phyloP scores from a whole-genome alignment of 768 basidiomycete genomes.

The Exsudoporus frostii region DNA sequence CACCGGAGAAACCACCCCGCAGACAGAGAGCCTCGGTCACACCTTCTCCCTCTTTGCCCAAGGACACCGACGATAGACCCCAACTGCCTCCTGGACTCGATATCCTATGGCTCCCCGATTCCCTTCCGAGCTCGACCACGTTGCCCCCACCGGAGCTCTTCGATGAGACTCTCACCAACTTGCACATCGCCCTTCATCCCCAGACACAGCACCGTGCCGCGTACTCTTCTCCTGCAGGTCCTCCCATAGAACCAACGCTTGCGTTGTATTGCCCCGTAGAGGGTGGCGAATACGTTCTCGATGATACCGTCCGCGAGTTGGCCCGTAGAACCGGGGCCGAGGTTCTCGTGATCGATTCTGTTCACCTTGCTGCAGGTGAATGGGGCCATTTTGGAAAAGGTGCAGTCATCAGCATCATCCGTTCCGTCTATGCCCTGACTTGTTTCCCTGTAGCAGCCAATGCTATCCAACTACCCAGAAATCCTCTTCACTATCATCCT shows the following conservation, averaged over 20 bases:
- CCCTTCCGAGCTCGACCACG: constrained; percentile 21
- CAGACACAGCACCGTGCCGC: constrained; percentile 75
- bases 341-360: constrained; percentile 78
- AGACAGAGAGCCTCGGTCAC: constrained; percentile 12
- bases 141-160: constrained; percentile 75
- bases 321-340: constrained; percentile 74
- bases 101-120: constrained; percentile 64
- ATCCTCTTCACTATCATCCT: constrained; percentile 69
- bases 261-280: constrained; percentile 79
- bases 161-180: constrained; percentile 70
- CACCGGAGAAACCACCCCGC: constrained; percentile 27
- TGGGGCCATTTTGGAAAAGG: constrained; percentile 84
- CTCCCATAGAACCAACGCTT: constrained; percentile 74
- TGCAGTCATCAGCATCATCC: constrained; percentile 22
- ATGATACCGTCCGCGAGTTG: constrained; percentile 74
- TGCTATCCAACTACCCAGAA: constrained; percentile 62
- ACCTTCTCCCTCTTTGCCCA: constrained; percentile 1
- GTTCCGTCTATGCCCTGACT: constrained; percentile 6
- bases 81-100: constrained; percentile 55
- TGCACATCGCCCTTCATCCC: constrained; percentile 76
- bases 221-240: constrained; percentile 50
- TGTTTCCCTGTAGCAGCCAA: constrained; percentile 54
- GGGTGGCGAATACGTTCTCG: constrained; percentile 81
- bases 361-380: constrained; percentile 84
- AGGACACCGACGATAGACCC: constrained; percentile 30